Evolutionary conservation across 176 grass and related monocot genomes (phyloP).

Genomic region (Coix lacrymajobi): DNA sequence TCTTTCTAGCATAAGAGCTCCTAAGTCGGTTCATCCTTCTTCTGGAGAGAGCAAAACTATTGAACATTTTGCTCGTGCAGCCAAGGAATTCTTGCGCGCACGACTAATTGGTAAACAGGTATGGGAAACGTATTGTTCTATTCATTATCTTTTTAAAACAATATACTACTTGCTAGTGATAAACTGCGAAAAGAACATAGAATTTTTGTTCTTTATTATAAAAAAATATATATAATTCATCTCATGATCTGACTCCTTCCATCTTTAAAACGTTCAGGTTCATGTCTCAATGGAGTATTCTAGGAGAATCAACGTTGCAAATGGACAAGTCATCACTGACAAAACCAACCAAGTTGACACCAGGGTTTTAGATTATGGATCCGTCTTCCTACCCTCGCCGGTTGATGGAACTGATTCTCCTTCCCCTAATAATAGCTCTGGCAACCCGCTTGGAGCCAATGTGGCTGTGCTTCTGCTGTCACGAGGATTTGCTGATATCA

Average conservation of each 20-base stretch:
- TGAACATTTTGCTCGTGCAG: conserved; percentile 58
- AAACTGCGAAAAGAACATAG: neutral
- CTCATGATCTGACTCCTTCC: neutral
- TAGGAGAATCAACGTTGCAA: conserved; percentile 48
- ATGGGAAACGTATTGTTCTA: neutral
- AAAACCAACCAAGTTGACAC: conserved; percentile 30
- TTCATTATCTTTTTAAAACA: neutral
- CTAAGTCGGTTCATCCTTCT: conserved; percentile 55
- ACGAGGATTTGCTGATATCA: conserved; percentile 56
- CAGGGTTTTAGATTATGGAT: conserved; percentile 81
- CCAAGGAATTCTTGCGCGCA: conserved; percentile 75
- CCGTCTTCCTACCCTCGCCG: conserved; percentile 47
- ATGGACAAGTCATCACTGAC: conserved; percentile 34
- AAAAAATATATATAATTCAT: neutral
- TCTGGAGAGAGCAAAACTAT: conserved; percentile 37
- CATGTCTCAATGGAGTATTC: conserved; percentile 87
- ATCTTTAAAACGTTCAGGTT: conserved; percentile 44
- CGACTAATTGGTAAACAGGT: conserved; percentile 82
- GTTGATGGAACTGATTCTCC: conserved; percentile 34
- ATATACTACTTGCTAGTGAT: neutral
- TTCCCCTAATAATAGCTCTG: neutral
- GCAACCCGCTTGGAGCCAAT: conserved; percentile 46
- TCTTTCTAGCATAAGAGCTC: conserved; percentile 79
- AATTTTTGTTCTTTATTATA: neutral
- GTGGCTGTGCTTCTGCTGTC: conserved; percentile 66